phyloP scores from a whole-genome alignment of 192 early-diverging fungal species.

The Coemansia asiatica region DNA sequence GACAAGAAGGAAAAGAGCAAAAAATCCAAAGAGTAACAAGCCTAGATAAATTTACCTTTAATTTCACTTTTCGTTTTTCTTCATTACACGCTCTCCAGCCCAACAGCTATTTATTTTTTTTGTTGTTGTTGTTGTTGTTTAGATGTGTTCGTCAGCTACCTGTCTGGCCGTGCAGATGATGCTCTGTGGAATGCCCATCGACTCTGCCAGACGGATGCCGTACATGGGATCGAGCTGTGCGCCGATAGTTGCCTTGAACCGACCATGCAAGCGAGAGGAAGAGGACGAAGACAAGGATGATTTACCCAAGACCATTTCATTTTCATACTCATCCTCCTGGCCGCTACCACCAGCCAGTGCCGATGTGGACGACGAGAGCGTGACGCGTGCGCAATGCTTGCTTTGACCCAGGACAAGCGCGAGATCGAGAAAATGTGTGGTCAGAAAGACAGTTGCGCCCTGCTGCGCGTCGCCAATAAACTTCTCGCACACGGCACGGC shows the following conservation, averaged over 20 bases:
- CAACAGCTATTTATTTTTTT: too few relatives aligned
- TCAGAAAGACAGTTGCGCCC: conserved; percentile 67
- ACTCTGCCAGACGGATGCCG: conserved; percentile 40
- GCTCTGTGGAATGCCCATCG: conserved; percentile 29
- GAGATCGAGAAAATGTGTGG: conserved; percentile 77
- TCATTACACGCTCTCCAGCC: too few relatives aligned
- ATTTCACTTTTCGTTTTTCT: too few relatives aligned
- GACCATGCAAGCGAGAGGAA: background rate
- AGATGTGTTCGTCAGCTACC: conserved; percentile 49
- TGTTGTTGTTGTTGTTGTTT: too few relatives aligned
- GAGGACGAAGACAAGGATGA: too few relatives aligned
- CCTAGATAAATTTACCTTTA: background rate
- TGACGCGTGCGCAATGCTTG: conserved; percentile 47
- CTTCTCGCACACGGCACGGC: conserved; percentile 73
- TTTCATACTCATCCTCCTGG: background rate
- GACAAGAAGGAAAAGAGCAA: conserved; percentile 19
- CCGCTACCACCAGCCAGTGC: background rate
- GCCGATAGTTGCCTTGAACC: conserved; percentile 29
- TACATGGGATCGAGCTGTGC: conserved; percentile 30
- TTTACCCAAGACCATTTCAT: too few relatives aligned
- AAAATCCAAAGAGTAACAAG: conserved; percentile 14
- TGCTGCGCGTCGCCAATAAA: conserved; percentile 40
- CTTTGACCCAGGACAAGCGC: conserved; percentile 56
- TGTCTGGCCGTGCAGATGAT: conserved; percentile 29
- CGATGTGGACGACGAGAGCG: conserved; percentile 21